These are phyloP conservation scores for Fusarium zealandicum DNA, from an alignment of 2,329 filamentous ascomycete species.

Conservation along the genomic window DNA sequence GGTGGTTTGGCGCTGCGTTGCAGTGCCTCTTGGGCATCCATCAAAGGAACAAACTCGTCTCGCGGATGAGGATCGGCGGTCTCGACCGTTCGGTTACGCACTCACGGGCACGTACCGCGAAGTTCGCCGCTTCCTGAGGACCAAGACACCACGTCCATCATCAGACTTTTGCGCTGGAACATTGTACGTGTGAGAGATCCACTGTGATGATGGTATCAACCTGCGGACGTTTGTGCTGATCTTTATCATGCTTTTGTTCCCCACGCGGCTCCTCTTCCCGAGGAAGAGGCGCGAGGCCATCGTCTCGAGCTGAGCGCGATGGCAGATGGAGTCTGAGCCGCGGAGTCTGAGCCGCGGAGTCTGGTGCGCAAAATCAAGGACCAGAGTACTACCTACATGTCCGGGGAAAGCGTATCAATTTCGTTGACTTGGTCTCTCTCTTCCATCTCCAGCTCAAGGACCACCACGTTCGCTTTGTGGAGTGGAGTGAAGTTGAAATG, in stretches of 20 bases:
- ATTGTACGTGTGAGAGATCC: too few relatives aligned
- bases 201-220: too few relatives aligned
- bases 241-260: constrained; percentile 11
- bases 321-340: too few relatives aligned
- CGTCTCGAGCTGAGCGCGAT: not conserved
- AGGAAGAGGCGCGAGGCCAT: constrained; percentile 28
- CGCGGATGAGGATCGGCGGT: constrained; percentile 22
- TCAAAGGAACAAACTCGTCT: constrained; percentile 6
- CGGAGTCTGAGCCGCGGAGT: too few relatives aligned
- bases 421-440: too few relatives aligned
- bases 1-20: constrained; percentile 15
- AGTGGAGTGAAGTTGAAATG: constrained; percentile 1
- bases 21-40: constrained; percentile 13
- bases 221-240: not conserved
- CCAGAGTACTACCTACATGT: too few relatives aligned
- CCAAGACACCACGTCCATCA: too few relatives aligned
- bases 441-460: not conserved
- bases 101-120: not conserved
- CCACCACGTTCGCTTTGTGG: not conserved
- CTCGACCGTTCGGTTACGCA: constrained; percentile 7
- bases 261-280: constrained; percentile 10
- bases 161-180: too few relatives aligned
- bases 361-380: too few relatives aligned
- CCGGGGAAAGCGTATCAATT: too few relatives aligned
- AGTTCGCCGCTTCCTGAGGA: too few relatives aligned